Evolutionary conservation across 768 basidiomycete species (phyloP).

Genomic region (Mycena filopes): DNA sequence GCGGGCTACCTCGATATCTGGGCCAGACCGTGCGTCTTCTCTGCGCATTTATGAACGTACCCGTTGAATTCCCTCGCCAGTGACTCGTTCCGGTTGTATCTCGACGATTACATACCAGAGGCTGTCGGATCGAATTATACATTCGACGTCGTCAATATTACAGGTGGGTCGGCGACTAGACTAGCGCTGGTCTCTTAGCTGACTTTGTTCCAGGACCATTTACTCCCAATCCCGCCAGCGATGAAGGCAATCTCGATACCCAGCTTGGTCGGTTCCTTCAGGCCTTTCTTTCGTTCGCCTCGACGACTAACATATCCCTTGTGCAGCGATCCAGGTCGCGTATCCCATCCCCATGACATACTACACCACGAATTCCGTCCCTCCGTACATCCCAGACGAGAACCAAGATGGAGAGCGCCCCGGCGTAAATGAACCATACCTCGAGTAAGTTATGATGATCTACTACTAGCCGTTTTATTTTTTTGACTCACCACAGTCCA

Average conservation of each 20-base stretch:
- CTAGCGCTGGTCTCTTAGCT: too few species aligned
- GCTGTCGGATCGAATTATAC: conserved; percentile 51
- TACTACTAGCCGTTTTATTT: neutral
- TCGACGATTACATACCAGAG: conserved; percentile 37
- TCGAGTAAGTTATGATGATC: conserved; percentile 38
- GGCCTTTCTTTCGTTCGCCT: too few species aligned
- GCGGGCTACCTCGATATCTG: conserved; percentile 47
- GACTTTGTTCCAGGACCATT: conserved; percentile 19
- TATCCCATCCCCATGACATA: conserved; percentile 57
- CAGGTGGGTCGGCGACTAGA: neutral
- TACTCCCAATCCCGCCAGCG: neutral
- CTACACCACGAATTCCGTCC: conserved; percentile 55
- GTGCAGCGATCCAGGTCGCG: conserved; percentile 50
- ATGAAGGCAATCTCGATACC: conserved; percentile 55
- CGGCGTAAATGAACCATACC: conserved; percentile 53
- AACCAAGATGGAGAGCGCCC: conserved; percentile 32
- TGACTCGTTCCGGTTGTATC: conserved; percentile 47
- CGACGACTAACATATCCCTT: too few species aligned
- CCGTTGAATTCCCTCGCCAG: conserved; percentile 39
- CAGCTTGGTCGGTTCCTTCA: conserved; percentile 53
- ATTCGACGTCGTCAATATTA: conserved; percentile 55
- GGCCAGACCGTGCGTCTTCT: conserved; percentile 32
- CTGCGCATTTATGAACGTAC: conserved; percentile 16
- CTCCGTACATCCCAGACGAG: conserved; percentile 53
- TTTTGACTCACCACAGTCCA: neutral